phyloP scores from a whole-genome alignment of 2,329 filamentous ascomycete genomes.

The Biscogniauxia marginata region DNA sequence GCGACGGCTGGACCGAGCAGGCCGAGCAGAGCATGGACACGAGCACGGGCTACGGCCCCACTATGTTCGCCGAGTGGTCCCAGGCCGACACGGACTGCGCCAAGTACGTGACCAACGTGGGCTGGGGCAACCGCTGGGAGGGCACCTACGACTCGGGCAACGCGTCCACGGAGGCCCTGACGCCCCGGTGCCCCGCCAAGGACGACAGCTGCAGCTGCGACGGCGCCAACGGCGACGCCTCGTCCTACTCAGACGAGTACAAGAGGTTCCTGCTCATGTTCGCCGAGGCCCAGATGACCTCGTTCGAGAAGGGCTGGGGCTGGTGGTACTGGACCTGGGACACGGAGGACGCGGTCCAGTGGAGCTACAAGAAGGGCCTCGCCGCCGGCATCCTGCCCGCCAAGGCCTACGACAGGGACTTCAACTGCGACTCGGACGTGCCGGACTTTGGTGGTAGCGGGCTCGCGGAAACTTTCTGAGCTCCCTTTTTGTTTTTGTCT shows the following conservation, averaged over 20 bases:
- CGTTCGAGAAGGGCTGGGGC: slow-evolving; percentile 89
- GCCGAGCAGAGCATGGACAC: slow-evolving; percentile 69
- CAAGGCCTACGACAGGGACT: slow-evolving; percentile 69
- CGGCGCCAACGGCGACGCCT: slow-evolving; percentile 71
- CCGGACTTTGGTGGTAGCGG: slow-evolving; percentile 48
- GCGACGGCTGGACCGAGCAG: slow-evolving; percentile 82
- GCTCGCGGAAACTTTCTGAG: slow-evolving; percentile 51
- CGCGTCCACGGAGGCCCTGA: slow-evolving; percentile 58
- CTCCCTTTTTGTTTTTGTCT: not conserved
- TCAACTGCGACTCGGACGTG: slow-evolving; percentile 62
- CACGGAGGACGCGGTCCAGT: slow-evolving; percentile 81
- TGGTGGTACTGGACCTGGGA: slow-evolving; percentile 99
- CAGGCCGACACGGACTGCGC: slow-evolving; percentile 97
- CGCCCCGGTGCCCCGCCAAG: slow-evolving; percentile 71
- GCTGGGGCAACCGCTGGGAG: slow-evolving; percentile 85
- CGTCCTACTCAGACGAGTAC: slow-evolving; percentile 68
- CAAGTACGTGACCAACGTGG: slow-evolving; percentile 82
- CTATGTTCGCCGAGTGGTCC: slow-evolving; percentile 94
- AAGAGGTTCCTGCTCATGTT: slow-evolving; percentile 86
- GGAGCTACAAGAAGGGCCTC: slow-evolving; percentile 85
- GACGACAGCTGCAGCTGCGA: slow-evolving; percentile 69
- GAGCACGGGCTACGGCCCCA: slow-evolving; percentile 82
- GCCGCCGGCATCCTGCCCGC: slow-evolving; percentile 75
- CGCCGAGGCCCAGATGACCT: slow-evolving; percentile 93
- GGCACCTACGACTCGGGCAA: slow-evolving; percentile 76